A percentile compares a stretch with the other conserved stretches of the same genome.
Evolutionary conservation across 2,329 filamentous ascomycete species (phyloP).

Genomic region (Alternaria sp.): DNA sequence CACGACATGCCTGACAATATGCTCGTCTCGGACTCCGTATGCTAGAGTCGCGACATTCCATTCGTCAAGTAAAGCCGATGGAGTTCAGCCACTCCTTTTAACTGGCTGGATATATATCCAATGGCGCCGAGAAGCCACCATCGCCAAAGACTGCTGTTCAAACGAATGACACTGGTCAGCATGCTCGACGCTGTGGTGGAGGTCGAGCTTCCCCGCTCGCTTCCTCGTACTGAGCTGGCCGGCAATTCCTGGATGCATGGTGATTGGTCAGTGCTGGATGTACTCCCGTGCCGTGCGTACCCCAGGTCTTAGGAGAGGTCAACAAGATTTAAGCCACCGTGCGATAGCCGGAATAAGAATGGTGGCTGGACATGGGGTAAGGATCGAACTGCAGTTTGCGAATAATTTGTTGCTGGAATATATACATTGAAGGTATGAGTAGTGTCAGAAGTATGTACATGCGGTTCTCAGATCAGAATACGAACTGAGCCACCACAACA

Average conservation of each 20-base stretch:
- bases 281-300: background rate
- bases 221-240: background rate
- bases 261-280: background rate
- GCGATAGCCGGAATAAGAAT: background rate
- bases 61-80: background rate
- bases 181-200: background rate
- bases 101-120: slow-evolving; percentile 3
- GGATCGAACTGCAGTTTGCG: background rate
- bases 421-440: background rate
- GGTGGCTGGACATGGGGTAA: background rate
- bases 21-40: background rate
- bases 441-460: background rate
- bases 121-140: slow-evolving; percentile 1
- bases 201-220: slow-evolving; percentile 5
- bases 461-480: background rate
- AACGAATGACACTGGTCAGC: background rate
- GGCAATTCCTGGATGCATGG: background rate
- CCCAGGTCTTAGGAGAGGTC: background rate
- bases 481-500: background rate
- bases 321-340: background rate
- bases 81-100: background rate
- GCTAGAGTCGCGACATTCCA: background rate
- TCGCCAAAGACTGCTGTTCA: background rate
- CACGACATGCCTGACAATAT: background rate
- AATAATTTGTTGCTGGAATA: background rate